Evolutionary conservation across 148 eudicot species (phyloP).

Genomic region (Euryodendron excelsum): DNA sequence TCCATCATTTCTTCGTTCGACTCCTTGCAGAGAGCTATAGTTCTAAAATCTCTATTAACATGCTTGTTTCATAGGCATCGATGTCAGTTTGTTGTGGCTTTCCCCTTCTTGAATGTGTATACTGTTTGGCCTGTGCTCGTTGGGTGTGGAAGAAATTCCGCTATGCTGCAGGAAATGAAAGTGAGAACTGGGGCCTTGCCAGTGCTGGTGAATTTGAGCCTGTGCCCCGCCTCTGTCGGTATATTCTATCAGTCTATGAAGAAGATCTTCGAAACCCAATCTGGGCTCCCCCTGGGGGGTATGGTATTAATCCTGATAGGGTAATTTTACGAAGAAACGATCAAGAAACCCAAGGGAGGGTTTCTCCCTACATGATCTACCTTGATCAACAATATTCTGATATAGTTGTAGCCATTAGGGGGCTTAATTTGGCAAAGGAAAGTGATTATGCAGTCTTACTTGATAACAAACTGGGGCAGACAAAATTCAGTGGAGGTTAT

Average conservation of each 20-base stretch:
- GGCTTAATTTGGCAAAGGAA: conserved; percentile 78
- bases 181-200: conserved; percentile 85
- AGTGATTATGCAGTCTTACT: conserved; percentile 71
- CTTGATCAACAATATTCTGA: conserved; percentile 78
- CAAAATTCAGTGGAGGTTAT: conserved; percentile 82
- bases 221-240: conserved; percentile 73
- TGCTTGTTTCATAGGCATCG: conserved; percentile 25
- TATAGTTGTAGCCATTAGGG: conserved; percentile 73
- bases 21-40: neutral
- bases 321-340: conserved; percentile 57
- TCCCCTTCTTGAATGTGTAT: conserved; percentile 88
- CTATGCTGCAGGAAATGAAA: conserved; percentile 79
- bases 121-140: conserved; percentile 83
- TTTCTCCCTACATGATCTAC: conserved; percentile 78
- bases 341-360: conserved; percentile 57
- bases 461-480: conserved; percentile 84
- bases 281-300: conserved; percentile 93
- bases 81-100: conserved; percentile 86
- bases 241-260: conserved; percentile 69
- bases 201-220: conserved; percentile 72
- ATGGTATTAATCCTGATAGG: conserved; percentile 81
- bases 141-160: conserved; percentile 85
- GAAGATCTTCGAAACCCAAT: conserved; percentile 82
- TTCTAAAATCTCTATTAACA: neutral
- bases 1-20: neutral